Base-by-base conservation (phyloP, 2,329 filamentous ascomycete genomes). In the Zopfia rhizophila region DNA sequence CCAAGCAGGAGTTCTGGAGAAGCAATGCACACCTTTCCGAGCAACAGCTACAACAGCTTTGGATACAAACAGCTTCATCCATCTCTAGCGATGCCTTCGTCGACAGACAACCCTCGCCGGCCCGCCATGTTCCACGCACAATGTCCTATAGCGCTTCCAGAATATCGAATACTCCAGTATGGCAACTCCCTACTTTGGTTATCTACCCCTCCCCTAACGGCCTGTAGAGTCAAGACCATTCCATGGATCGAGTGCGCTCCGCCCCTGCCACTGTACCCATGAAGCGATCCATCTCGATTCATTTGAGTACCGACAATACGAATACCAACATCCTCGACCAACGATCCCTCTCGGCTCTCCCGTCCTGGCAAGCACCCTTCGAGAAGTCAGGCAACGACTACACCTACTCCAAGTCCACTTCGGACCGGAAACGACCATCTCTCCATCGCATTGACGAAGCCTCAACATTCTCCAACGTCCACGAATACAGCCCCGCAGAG, bases 401-500 rank as follows among this genome's bases (percentile, higher is more conserved):
- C 58, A 58, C 63, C 7, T 66, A 55, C 48, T 62, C 68, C 27
- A 53, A 58, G 12, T 35, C 57, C 18, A 36, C 39, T 8, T 55
- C 64, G 17, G 46, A 54, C 50, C 55, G 41, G 19, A 53, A 41
- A 33, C 60, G 55, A 38, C 47, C 56, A 19, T 28, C 45, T 7
- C 61, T 68, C 10, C 61, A 67, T 36, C 46, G 60, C 16, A 62
- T 69, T 29, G 47, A 55, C 42, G 66, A 66, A 51, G 16, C 27
- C 18, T 31, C 53, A 5, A 29, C 44, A 29, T 51, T 55, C 38
- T n/a, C 40, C 39, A 51, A 43, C 45, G 59, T 66, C 51, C 52
- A 60, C 48, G 69, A 68, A 55, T 73, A 72, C 58, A 61, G 63
- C 30, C 70, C 69, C 35, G 55, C 53, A 40, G 69, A 74, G 32